Conservation (phyloP, 345 rosid species). For the Nephelium lappaceum region DNA sequence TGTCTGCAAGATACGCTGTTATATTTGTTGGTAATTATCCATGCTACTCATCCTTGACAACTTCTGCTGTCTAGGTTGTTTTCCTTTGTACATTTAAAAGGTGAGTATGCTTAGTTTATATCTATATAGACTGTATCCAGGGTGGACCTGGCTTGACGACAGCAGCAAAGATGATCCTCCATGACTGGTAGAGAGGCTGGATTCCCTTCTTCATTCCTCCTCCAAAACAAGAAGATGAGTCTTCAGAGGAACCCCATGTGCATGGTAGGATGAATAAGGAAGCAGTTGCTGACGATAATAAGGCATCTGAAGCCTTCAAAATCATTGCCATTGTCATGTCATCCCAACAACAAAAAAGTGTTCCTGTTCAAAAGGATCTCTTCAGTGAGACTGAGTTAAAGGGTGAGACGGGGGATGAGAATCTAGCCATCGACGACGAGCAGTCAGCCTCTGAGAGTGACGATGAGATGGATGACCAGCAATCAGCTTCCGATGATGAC, state of each 20-base stretch:
- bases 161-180: constrained; percentile 91
- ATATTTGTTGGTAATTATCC: background rate
- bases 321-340: constrained; percentile 79
- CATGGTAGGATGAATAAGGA: constrained; percentile 41
- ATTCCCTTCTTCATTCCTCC: constrained; percentile 93
- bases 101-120: background rate
- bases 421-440: constrained; percentile 8
- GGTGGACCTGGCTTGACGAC: constrained; percentile 89
- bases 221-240: constrained; percentile 50
- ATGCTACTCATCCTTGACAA: background rate
- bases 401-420: constrained; percentile 33
- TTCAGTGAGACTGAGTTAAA: constrained; percentile 59
- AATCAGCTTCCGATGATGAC: background rate
- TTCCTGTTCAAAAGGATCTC: constrained; percentile 84
- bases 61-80: too few relatives aligned
- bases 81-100: too few relatives aligned
- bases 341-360: constrained; percentile 69
- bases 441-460: constrained; percentile 16
- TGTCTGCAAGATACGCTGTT: background rate
- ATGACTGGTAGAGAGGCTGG: constrained; percentile 95
- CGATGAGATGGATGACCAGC: background rate
- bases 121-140: constrained; percentile 32
- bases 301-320: constrained; percentile 64
- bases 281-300: constrained; percentile 44
- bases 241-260: constrained; percentile 36